These are phyloP conservation scores for Populus trichocarpa DNA, from an alignment of 441 rosid genomes.

Conservation along the genomic window DNA sequence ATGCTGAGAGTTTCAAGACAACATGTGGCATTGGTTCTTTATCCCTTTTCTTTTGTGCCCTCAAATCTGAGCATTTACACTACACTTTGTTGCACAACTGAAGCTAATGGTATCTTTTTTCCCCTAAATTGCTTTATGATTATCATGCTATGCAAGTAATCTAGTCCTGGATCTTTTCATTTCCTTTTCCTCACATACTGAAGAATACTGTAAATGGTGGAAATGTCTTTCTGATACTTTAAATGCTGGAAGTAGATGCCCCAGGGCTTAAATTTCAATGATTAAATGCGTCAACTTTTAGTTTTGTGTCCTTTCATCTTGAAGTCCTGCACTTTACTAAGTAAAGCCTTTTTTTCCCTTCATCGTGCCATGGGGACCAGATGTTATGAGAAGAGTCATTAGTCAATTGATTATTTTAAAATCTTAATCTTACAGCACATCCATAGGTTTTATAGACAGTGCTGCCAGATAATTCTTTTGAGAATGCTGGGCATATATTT, in stretches of 20 bases:
- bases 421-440: not conserved
- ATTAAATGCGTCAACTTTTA: no score
- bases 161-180: not conserved
- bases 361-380: not conserved
- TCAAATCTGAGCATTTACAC: not conserved
- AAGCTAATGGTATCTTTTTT: not conserved
- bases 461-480: conserved; percentile 13
- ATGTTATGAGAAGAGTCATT: not conserved
- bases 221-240: not conserved
- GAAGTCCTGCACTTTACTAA: not conserved
- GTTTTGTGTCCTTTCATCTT: not conserved
- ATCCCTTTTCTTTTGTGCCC: not conserved
- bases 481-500: not conserved
- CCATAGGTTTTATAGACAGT: conserved; percentile 7
- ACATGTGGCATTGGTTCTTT: not conserved
- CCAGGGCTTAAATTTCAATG: not conserved
- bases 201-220: not conserved
- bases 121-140: not conserved
- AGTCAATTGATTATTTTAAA: not conserved
- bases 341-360: not conserved
- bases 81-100: not conserved
- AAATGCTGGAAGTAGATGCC: not conserved
- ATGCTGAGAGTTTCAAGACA: conserved; percentile 2
- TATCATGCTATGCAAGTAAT: not conserved
- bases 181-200: not conserved